Base-by-base conservation (phyloP, 2,329 filamentous ascomycete species). In the Penicillium sp. region DNA sequence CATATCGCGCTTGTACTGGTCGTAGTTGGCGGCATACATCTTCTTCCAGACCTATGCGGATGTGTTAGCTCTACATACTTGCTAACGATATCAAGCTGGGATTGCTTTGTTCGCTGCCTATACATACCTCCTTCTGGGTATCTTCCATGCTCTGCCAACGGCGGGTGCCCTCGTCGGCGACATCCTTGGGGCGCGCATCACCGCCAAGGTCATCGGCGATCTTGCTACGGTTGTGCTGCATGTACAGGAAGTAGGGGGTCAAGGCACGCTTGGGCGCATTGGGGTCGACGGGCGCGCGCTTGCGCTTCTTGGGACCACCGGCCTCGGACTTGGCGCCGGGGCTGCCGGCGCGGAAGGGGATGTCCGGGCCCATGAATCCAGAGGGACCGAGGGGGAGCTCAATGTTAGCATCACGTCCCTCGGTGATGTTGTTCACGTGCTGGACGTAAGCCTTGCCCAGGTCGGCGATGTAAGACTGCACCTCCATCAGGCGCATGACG, bases 171-270 rank as follows among this genome's bases (percentile, higher is more conserved):
- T 96, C 92, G 59, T 90, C 86, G 72, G 92, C 89, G 49, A 97
- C 90, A 57, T 93, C 91, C 70, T 91, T 91, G 73, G 93, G 93
- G 74, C 89, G 88, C 8, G 88, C 86, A 59, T 86, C 83, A n/a
- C 85, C 73, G 23, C 89, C 90, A 12, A 96, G 83, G 67, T 95
- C 91, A 35, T 81, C 82, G 57, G 90, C 88, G 67, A 97, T 94
- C 72, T 90, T 88, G 51, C 87, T 84, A 50, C 94, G 89, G 63
- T 91, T 91, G 63, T 89, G 88, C 75, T 95, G 89, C 82, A 96
- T 91, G 81, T 92, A 97, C 60, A 97, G 81, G 81, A 97, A 96
- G 81, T 95, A 97, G 2, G 93, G 92, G 6, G 93, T 97, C 71
- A 97, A 77, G 9, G 93, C 93, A 50, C 93, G 87, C 85, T 97